Percentiles rank a stretch among this genome's conserved stretches.
Evolutionary conservation across 805 yeast genomes (phyloP).

Genomic region (Schwanniomyces yamadae): DNA sequence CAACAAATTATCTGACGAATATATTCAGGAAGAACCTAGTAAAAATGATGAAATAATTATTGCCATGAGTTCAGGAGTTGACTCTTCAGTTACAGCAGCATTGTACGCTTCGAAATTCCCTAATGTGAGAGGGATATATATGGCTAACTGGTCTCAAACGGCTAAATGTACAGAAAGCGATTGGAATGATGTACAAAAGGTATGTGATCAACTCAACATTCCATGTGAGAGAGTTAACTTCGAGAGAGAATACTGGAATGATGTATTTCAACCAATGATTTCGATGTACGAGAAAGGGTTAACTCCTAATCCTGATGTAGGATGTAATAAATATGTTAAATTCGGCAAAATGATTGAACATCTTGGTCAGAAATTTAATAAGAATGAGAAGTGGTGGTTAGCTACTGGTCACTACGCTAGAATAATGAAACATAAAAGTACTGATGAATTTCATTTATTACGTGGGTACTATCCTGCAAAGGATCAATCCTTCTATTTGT

Average conservation of each 20-base stretch:
- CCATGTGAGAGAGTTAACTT: conserved; percentile 77
- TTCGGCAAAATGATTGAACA: conserved; percentile 75
- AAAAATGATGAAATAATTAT: conserved; percentile 63
- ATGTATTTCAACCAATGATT: conserved; percentile 92
- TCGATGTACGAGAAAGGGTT: conserved; percentile 64
- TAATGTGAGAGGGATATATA: conserved; percentile 78
- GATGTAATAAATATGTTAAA: conserved; percentile 81
- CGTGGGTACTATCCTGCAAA: conserved; percentile 60
- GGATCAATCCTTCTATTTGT: conserved; percentile 90
- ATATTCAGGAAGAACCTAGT: conserved; percentile 46
- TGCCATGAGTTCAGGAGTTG: conserved; percentile 97
- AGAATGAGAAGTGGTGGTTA: conserved; percentile 48
- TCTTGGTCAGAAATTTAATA: conserved; percentile 38
- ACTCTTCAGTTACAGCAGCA: conserved; percentile 86
- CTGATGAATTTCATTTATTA: conserved; percentile 46
- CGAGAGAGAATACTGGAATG: conserved; percentile 89
- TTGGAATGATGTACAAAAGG: conserved; percentile 78
- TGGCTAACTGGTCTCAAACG: conserved; percentile 85
- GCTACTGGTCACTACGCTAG: conserved; percentile 86
- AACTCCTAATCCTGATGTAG: conserved; percentile 95
- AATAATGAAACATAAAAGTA: conserved; percentile 34
- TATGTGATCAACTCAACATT: conserved; percentile 59
- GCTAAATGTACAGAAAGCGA: conserved; percentile 79
- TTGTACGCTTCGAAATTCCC: conserved; percentile 52
- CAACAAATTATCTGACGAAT: conserved; percentile 7